Base-by-base conservation (phyloP, 169 alveolate species). In the Theileria annulata region DNA sequence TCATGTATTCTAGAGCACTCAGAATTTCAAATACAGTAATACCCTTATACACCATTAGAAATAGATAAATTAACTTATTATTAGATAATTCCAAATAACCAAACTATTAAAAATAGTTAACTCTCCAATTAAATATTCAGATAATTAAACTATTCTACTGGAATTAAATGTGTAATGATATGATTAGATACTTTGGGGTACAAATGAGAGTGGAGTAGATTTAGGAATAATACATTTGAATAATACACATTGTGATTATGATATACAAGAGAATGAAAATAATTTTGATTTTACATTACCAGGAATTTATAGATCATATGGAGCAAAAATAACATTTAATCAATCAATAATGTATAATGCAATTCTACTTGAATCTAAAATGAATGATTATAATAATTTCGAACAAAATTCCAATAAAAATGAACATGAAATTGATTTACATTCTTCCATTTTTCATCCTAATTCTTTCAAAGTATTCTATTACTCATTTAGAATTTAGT, bases 311-410 rank as follows among this genome's bases (percentile, higher is more conserved):
- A 63, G 94, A 19, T 92, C 92, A 12, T 90, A 90, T 63, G 91
- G 88, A 27, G 94, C 87, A 0, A 88, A 87, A 51, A 59, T 90
- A 27, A 70, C 80, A 49, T 90, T 90, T 47, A 87, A 90, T 72
- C 93, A 86, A 54, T 87, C 94, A 48, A 72, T 90, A 51, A 90
- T 90, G 85, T 90, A 80, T 76, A 90, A 90, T 25, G 87, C 90
- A 3, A 80, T 90, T 60, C 81, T 87, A 71, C 68, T 84, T 70
- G 85, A 86, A 66, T 76, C 94, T 5, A 27, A 71, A 64, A 19
- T 9, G 54, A 67, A 6, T 33, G 64, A n/a, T 10, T 70, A 17
- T 56, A 47, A 13, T 42, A 49, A 8, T 23, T 63, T 17, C 59
- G 72, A 19, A 3, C 63, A 33, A 62, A 62, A 51, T 35, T 42